Percentiles rank a stretch among this genome's conserved stretches.
Conservation (phyloP, 1,284 basidiomycete species). For the Neolentinus lepideus region DNA sequence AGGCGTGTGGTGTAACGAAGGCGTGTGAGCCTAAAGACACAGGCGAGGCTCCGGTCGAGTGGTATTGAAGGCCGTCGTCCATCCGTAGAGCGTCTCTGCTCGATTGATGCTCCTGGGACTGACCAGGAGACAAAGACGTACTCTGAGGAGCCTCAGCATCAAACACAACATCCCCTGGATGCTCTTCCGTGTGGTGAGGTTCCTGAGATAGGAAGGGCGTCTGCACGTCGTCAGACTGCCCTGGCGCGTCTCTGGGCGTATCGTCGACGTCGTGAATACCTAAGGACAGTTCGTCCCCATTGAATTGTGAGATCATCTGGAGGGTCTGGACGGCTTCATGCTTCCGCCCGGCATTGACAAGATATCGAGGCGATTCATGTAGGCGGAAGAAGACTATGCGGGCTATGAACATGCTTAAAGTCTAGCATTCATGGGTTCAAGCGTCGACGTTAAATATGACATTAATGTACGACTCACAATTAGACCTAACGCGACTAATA, state of each 20-base stretch:
- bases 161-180: background rate
- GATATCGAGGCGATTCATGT: constrained; percentile 89
- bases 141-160: background rate
- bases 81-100: background rate
- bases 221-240: background rate
- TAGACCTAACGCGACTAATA: constrained; percentile 66
- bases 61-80: background rate
- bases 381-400: constrained; percentile 87
- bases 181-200: background rate
- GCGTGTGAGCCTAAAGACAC: background rate
- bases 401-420: constrained; percentile 78
- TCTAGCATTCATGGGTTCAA: constrained; percentile 37
- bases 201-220: constrained; percentile 1
- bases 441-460: background rate
- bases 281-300: constrained; percentile 65
- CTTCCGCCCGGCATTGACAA: constrained; percentile 78
- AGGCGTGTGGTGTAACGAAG: background rate
- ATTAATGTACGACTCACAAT: constrained; percentile 41
- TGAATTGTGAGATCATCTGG: constrained; percentile 78
- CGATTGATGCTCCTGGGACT: background rate
- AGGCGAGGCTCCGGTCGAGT: background rate
- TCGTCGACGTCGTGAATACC: constrained; percentile 71
- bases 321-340: constrained; percentile 80
- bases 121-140: background rate
- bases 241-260: constrained; percentile 13